These are phyloP conservation scores for Plasmodium reichenowi DNA, from an alignment of 169 alveolate genomes.

Conservation along the genomic window DNA sequence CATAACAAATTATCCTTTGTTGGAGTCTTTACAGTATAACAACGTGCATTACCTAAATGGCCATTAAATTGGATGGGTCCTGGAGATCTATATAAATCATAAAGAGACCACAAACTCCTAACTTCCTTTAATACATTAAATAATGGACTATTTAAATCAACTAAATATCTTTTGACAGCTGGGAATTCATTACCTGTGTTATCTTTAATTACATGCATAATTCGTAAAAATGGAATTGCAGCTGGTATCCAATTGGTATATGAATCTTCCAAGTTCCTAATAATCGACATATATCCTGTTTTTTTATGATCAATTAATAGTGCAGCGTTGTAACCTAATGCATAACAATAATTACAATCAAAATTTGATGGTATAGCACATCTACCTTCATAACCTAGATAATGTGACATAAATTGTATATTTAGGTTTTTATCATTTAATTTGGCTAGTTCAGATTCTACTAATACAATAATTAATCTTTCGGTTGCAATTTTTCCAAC, in stretches of 20 bases:
- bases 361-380: conserved; percentile 97
- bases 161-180: conserved; percentile 95
- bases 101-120: conserved; percentile 94
- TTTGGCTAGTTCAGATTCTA: conserved; percentile 86
- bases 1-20: conserved; percentile 40
- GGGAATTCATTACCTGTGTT: conserved; percentile 79
- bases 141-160: conserved; percentile 93
- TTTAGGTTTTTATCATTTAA: conserved; percentile 76
- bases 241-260: conserved; percentile 93
- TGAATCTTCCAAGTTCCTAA: conserved; percentile 89
- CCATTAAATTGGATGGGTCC: conserved; percentile 97
- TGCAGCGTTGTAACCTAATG: conserved; percentile 96
- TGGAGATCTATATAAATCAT: conserved; percentile 94
- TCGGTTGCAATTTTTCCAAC: conserved; percentile 99
- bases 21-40: conserved; percentile 78
- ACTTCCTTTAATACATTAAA: conserved; percentile 92
- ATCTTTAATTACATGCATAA: conserved; percentile 86
- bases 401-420: conserved; percentile 90
- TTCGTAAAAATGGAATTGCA: conserved; percentile 88
- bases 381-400: conserved; percentile 99
- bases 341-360: conserved; percentile 98
- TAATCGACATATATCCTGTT: conserved; percentile 96
- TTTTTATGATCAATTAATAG: conserved; percentile 90
- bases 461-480: conserved; percentile 93
- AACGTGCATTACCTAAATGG: conserved; percentile 80